These are phyloP conservation scores for Solanum hybrid DNA, from an alignment of 305 asterid genomes.

Conservation along the genomic window DNA sequence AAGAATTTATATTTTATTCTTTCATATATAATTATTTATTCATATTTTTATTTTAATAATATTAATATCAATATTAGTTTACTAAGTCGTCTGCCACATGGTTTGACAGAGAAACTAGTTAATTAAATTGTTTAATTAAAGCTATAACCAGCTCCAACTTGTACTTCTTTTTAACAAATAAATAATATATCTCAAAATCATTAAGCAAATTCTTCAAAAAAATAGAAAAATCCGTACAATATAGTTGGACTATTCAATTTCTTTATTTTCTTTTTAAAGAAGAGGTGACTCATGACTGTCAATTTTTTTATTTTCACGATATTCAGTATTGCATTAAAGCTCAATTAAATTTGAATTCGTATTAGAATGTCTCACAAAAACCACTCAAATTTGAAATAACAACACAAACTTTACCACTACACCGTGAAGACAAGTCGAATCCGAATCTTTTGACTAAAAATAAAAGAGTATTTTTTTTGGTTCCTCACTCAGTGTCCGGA, in stretches of 20 bases:
- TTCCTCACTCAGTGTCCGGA: too few relatives aligned
- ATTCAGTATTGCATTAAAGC: neutral
- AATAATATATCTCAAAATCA: neutral
- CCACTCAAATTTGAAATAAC: neutral
- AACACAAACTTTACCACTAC: neutral
- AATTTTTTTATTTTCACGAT: too few relatives aligned
- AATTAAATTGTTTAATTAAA: neutral
- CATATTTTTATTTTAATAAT: neutral
- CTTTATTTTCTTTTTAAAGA: neutral
- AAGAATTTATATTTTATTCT: neutral
- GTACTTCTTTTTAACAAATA: neutral
- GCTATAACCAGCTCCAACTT: neutral
- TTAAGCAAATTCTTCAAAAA: neutral
- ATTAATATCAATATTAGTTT: neutral
- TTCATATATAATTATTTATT: neutral
- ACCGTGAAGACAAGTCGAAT: too few relatives aligned
- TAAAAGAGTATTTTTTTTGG: neutral
- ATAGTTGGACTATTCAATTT: neutral
- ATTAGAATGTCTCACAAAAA: rapidly evolving
- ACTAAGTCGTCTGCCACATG: neutral
- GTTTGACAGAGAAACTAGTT: neutral
- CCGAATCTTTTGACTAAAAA: rapidly evolving
- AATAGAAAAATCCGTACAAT: neutral
- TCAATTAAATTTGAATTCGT: neutral
- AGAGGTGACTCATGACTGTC: neutral